Evolutionary conservation across 768 basidiomycete genomes (phyloP).

Genomic region (Termitomyces sp.): DNA sequence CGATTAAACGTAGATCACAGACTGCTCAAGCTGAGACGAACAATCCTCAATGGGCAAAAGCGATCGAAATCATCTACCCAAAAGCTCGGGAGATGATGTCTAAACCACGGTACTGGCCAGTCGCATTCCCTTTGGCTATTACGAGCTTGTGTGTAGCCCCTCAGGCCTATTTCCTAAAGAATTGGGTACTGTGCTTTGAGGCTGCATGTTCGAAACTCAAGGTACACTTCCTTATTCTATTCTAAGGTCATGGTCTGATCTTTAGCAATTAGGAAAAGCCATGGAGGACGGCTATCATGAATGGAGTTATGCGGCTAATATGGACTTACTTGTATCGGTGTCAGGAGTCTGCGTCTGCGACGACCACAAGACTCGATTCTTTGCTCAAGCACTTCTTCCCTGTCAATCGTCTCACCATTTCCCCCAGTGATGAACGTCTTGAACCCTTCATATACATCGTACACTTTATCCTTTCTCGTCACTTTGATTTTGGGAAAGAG

Average conservation of each 20-base stretch:
- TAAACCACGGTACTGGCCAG: conserved; percentile 87
- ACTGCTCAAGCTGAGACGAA: conserved; percentile 96
- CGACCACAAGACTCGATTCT: conserved; percentile 72
- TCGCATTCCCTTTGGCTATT: conserved; percentile 80
- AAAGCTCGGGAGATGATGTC: conserved; percentile 80
- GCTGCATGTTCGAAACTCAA: conserved; percentile 71
- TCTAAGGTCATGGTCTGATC: background rate
- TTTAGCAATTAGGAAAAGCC: conserved; percentile 62
- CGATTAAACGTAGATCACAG: conserved; percentile 28
- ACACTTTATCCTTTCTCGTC: conserved; percentile 79
- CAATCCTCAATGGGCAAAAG: conserved; percentile 91
- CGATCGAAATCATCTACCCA: conserved; percentile 78
- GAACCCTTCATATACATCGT: conserved; percentile 74
- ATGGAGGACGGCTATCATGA: conserved; percentile 64
- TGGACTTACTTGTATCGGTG: conserved; percentile 98
- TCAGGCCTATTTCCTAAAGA: conserved; percentile 74
- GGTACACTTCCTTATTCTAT: conserved; percentile 33
- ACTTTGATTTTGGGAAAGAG: conserved; percentile 83
- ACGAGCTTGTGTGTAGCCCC: conserved; percentile 86
- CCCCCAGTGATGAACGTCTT: conserved; percentile 68
- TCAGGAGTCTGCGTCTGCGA: conserved; percentile 76
- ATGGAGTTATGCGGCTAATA: conserved; percentile 75
- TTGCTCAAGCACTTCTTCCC: conserved; percentile 80
- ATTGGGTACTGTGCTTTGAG: conserved; percentile 78
- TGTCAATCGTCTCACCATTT: conserved; percentile 50